Conservation (phyloP, 2,329 filamentous ascomycete species). For the Diaporthe amygdali region DNA sequence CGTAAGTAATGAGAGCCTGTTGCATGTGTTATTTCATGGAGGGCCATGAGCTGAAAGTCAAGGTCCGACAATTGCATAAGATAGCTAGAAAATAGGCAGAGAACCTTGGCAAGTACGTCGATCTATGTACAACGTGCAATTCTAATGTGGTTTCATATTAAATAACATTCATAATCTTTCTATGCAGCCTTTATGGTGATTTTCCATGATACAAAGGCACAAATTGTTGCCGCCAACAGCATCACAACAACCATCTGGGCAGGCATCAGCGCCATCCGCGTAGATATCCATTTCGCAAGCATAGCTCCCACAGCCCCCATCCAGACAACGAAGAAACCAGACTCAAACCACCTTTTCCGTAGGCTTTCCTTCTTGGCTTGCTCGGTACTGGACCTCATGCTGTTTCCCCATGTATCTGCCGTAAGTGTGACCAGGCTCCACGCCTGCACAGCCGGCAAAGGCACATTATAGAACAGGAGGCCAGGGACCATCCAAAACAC, state of each 20-base stretch:
- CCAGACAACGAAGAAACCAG: constrained; percentile 37
- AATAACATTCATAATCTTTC: too few species aligned
- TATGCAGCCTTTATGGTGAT: neutral
- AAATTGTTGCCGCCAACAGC: neutral
- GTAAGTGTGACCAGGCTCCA: constrained; percentile 40
- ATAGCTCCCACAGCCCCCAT: constrained; percentile 35
- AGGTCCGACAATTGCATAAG: too few species aligned
- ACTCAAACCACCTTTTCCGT: constrained; percentile 33
- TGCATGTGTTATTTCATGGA: too few species aligned
- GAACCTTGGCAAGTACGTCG: too few species aligned
- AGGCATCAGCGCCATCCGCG: neutral
- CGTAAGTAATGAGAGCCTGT: too few species aligned
- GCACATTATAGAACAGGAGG: constrained; percentile 40
- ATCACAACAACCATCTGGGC: neutral
- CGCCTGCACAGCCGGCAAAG: constrained; percentile 39
- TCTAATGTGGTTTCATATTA: too few species aligned
- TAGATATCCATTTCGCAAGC: constrained; percentile 17
- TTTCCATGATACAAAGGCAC: neutral
- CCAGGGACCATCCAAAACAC: constrained; percentile 33
- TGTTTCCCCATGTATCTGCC: constrained; percentile 40
- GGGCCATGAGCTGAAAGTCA: too few species aligned
- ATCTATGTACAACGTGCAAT: too few species aligned
- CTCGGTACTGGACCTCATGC: constrained; percentile 38
- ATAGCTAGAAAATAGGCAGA: too few species aligned
- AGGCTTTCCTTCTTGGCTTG: constrained; percentile 30